Base-by-base conservation (phyloP, 2,329 filamentous ascomycete genomes). In the Colletotrichum filicis region DNA sequence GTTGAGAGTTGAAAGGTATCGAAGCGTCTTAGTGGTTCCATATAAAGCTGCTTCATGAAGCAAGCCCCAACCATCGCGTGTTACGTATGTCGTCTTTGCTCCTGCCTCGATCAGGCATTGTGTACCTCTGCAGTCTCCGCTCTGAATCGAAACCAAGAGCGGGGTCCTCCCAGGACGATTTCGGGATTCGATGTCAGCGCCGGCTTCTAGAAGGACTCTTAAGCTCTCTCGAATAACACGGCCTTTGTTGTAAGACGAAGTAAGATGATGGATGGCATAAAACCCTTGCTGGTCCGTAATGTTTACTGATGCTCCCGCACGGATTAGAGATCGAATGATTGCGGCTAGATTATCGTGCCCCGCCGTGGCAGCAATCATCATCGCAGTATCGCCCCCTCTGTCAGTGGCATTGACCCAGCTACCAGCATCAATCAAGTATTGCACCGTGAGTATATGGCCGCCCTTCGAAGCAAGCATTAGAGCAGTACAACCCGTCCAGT, bases 101-200 rank as follows among this genome's bases (percentile, higher is more conserved):
- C 61, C 61, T 12, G 26, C 46, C 2, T 70, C 66, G 0, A 71
- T 46, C 1, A 73, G 35, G 16, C 26, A 63, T 0, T 55, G 11
- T 0, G 37, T 1, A 0, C 24, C 5, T 5, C 30, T 46, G 0
- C 7, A 19, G 0, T 32, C 16, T 3, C 22, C 2, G 1, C 0
- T 0, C 0, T 3, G 4, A 14, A 70, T 0, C 14, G 70, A 11
- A 1, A 5, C 0, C 0, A 5, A 0, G 1, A 73, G 16, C 2
- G 70, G 55, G 1, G 16, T 28, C 4, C 0, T 4, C 5, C 11
- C 60, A 0, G 0, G 0, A 1, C 0, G 0, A 3, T 14, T 1
- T 5, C 1, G 19, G 1, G n/a, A 53, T 4, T 73, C 35, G 0
- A 73, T n/a, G 0, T 66, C 32, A 5, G 55, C 9, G 0, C 66